A percentile compares a stretch with the other conserved stretches of the same genome.
Evolutionary conservation across 495 filamentous ascomycete genomes (phyloP).

Genomic region (Podospora tetraspora): DNA sequence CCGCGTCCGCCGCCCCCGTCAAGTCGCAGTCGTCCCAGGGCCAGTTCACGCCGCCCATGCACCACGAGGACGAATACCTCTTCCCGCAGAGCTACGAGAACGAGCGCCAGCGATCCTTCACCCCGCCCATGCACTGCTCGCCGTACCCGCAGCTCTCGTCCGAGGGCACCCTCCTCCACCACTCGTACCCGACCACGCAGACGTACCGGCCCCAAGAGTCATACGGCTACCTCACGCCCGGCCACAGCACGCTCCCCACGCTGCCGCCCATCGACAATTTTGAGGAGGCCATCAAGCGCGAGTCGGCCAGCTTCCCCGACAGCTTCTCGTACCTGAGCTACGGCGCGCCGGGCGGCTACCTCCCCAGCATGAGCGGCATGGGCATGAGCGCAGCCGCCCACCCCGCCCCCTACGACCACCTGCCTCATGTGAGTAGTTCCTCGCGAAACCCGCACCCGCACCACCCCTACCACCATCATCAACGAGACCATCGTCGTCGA

Average conservation of each 20-base stretch:
- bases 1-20: slow-evolving; percentile 25
- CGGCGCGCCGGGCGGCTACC: slow-evolving; percentile 48
- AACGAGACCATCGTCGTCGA: slow-evolving; percentile 31
- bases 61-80: slow-evolving; percentile 46
- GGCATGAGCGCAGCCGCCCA: slow-evolving; percentile 32
- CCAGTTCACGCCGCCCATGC: slow-evolving; percentile 61
- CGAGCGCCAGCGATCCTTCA: slow-evolving; percentile 58
- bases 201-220: slow-evolving; percentile 62
- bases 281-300: slow-evolving; percentile 57
- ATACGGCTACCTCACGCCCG: slow-evolving; percentile 60
- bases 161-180: slow-evolving; percentile 59
- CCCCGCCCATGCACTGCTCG: slow-evolving; percentile 72
- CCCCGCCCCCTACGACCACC: slow-evolving; percentile 57
- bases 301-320: slow-evolving; percentile 56
- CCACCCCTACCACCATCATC: slow-evolving; percentile 12
- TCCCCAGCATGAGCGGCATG: slow-evolving; percentile 66
- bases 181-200: slow-evolving; percentile 53
- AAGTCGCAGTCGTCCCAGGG: slow-evolving; percentile 39
- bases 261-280: slow-evolving; percentile 64
- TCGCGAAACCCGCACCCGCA: slow-evolving; percentile 30
- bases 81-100: slow-evolving; percentile 40
- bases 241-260: slow-evolving; percentile 47
- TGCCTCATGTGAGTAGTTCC: slow-evolving; percentile 61
- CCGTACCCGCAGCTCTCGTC: slow-evolving; percentile 57
- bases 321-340: slow-evolving; percentile 71